Conservation (phyloP, 345 rosid species). For the Camelina neglecta region DNA sequence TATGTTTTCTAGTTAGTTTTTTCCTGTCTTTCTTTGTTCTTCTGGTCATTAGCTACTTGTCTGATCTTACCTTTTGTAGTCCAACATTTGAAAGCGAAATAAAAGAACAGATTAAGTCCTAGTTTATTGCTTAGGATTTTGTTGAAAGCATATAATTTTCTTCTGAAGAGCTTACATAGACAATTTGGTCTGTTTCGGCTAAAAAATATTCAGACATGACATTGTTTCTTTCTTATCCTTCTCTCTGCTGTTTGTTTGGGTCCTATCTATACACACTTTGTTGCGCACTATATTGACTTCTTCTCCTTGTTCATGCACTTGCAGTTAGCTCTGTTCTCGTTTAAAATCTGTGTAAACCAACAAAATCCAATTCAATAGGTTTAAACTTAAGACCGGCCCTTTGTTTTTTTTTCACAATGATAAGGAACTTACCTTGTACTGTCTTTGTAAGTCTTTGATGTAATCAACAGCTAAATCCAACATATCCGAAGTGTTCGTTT, state of each 20-base stretch:
- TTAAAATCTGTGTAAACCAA: conserved; percentile 36
- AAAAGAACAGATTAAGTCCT: neutral
- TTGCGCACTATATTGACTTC: conserved; percentile 31
- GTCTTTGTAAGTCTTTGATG: conserved; percentile 91
- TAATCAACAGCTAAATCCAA: conserved; percentile 95
- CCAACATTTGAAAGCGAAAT: neutral
- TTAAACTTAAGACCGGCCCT: neutral
- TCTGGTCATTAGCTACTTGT: neutral
- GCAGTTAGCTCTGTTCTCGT: conserved; percentile 45
- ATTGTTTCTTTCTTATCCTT: conserved; percentile 15
- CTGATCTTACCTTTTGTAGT: neutral
- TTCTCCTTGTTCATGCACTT: conserved; percentile 44
- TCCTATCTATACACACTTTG: conserved; percentile 31
- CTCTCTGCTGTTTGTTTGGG: conserved; percentile 5
- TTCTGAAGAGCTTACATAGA: conserved; percentile 14
- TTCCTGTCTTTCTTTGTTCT: neutral
- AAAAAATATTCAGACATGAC: conserved; percentile 36
- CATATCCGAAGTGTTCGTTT: conserved; percentile 97
- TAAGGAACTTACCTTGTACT: conserved; percentile 64
- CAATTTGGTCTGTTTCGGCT: conserved; percentile 19
- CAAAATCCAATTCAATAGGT: conserved; percentile 6
- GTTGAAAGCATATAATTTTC: conserved; percentile 21
- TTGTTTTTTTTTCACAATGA: neutral
- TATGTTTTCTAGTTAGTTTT: neutral
- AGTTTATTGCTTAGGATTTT: conserved; percentile 19